Percentiles rank a stretch among this genome's conserved stretches.
Conservation (phyloP, 768 basidiomycete genomes). For the Boletus subcaerulescens region DNA sequence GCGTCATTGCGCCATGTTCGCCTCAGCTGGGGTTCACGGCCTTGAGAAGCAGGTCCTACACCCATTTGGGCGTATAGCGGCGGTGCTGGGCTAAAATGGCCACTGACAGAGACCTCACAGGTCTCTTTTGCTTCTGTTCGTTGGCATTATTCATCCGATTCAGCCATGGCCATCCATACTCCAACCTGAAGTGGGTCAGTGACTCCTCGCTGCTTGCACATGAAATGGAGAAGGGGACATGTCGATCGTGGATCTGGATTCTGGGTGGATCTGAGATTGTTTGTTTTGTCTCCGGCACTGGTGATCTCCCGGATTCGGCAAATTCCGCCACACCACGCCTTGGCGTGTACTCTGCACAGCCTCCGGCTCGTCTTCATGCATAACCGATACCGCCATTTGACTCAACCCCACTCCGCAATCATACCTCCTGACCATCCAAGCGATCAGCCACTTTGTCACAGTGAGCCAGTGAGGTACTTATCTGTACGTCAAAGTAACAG, state of each 20-base stretch:
- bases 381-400: slow-evolving; percentile 15
- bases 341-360: not conserved
- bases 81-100: slow-evolving; percentile 8
- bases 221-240: not conserved
- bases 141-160: not conserved
- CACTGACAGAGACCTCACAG: not conserved
- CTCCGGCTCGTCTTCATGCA: slow-evolving; percentile 7
- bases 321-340: slow-evolving; percentile 18
- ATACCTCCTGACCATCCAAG: too few relatives aligned
- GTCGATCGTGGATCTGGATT: slow-evolving; percentile 20
- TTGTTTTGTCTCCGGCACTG: slow-evolving; percentile 32
- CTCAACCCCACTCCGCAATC: not conserved
- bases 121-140: not conserved
- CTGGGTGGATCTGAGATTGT: slow-evolving; percentile 30
- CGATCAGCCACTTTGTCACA: too few relatives aligned
- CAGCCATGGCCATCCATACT: not conserved
- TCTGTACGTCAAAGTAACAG: too few relatives aligned
- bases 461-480: too few relatives aligned
- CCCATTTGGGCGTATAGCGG: slow-evolving; percentile 15
- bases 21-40: not conserved
- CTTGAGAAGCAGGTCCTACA: slow-evolving; percentile 5
- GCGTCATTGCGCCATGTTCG: slow-evolving; percentile 6
- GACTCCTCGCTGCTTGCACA: not conserved
- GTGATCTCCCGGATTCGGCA: slow-evolving; percentile 31
- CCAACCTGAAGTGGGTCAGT: too few relatives aligned